Base-by-base conservation (phyloP, 352 stramenopile species). In the Globisporangium apiculatum region DNA sequence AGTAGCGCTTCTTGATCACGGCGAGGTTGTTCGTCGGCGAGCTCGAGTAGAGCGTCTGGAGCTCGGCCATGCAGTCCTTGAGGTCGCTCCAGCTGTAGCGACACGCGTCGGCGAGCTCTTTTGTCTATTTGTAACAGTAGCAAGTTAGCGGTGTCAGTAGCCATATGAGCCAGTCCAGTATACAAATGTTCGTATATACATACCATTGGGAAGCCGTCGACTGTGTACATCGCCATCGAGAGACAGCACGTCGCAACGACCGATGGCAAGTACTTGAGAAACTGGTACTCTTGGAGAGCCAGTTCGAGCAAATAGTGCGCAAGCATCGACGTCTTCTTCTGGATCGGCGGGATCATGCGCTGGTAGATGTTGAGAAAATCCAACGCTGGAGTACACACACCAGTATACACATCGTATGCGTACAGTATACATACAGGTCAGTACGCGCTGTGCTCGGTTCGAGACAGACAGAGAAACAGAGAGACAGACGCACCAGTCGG, bases 321-420 rank as follows among this genome's bases (percentile, higher is more conserved):
- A 56, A 96, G 60, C 75, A 91, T 90, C 7, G 76, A 89, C 42
- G 85, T 92, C 61, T 91, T 91, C 64, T 89, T 87, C 55, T 85
- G 72, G 53, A 91, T 86, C 18, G 82, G 81, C 3, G 77, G 81
- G 58, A 94, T 89, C 79, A 95, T 92, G 53, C 79, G 74, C 65
- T 96, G 71, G 67, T 92, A 94, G 58, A 96, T 91, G 61, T 96
- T 91, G 52, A 96, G 60, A 64, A 96, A 96, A 57, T 96, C 87
- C 43, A 96, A 60, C 4, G 83, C 83, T 91, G 52, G 17, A 43
- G 66, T 14, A 31, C 24, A 31, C 56, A 46, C 5, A n/a, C 14
- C 12, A 14, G 12, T 6, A 15, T 15, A 17, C 11, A 65, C 7
- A 48, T 17, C 8, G 56, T 7, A 48, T 31, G 24, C 24, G 24